Base-by-base conservation (phyloP, 805 yeast species). In the Kluyveromyces wickerhamii region DNA sequence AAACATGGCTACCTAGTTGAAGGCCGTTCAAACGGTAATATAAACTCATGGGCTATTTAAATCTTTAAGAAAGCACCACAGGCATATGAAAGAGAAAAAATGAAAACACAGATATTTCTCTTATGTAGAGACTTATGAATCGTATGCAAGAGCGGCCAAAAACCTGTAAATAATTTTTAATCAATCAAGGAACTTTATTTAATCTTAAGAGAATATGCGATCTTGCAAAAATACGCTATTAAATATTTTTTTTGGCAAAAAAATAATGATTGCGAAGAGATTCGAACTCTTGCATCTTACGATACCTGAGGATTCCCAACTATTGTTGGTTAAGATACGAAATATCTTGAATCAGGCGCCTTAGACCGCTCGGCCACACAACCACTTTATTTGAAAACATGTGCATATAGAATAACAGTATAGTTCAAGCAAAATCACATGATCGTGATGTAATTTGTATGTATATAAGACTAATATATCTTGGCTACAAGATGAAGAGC, bases 1-100 rank as follows among this genome's bases (percentile, higher is more conserved):
- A 69, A 67, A 42, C 77, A 77, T 43, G 83, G 83, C 1, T 80
- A 80, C 51, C 50, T 77, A 35, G 72, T 79, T 6, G 83, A 77
- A 37, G 85, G 86, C 14, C 63, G 82, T 35, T 51, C 57, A 3
- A 69, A 69, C 42, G 92, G 92, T 23, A 57, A 56, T 16, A 62
- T 79, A 17, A 76, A 79, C 17, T 66, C 76, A 4, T 79, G 87
- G 85, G 84, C 86, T 4, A 47, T 66, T 3, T 65, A 35, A 47
- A 29, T 10, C 26, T 8, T 21, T 21, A 8, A 7, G 11, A 21
- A 21, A 21, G 22, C 11, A n/a, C n/a, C n/a, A n/a, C n/a, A n/a
- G n/a, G n/a, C n/a, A n/a, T n/a, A n/a, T n/a, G n/a, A n/a, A 24
- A 13, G 27, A 24, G 13, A 24, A 24, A 24, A 24, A 24, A 7